Evolutionary conservation across 2,329 filamentous ascomycete species (phyloP).

Genomic region (Metarhizium sp.): DNA sequence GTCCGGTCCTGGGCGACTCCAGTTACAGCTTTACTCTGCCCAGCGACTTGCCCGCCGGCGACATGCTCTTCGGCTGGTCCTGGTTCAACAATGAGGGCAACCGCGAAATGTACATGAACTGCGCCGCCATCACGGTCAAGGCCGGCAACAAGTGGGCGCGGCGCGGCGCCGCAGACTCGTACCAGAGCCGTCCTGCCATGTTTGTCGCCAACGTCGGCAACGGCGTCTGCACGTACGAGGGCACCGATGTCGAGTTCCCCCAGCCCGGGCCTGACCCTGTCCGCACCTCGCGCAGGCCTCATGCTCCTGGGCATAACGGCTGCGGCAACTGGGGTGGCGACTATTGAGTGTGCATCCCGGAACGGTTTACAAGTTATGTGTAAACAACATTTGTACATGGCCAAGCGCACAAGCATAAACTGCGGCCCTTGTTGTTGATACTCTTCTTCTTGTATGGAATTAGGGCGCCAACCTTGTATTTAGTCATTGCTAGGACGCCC

Average conservation of each 20-base stretch:
- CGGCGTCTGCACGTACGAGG: constrained; percentile 45
- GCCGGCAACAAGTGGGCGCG: neutral
- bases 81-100: constrained; percentile 56
- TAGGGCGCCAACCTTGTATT: no score
- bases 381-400: neutral
- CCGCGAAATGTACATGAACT: constrained; percentile 64
- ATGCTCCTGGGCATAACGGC: constrained; percentile 1
- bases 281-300: constrained; percentile 3
- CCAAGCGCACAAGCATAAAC: no score
- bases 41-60: constrained; percentile 35
- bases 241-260: constrained; percentile 51
- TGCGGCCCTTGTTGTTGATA: neutral
- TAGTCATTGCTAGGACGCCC: no score
- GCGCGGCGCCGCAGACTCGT: constrained; percentile 16
- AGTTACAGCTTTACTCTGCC: constrained; percentile 43
- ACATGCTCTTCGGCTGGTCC: constrained; percentile 50
- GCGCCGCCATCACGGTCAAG: constrained; percentile 46
- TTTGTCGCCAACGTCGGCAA: constrained; percentile 58
- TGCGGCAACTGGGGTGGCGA: constrained; percentile 3
- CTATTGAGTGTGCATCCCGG: neutral
- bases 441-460: neutral
- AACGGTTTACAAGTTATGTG: neutral
- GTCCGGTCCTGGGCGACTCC: constrained; percentile 18
- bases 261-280: constrained; percentile 46
- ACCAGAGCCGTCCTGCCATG: constrained; percentile 48